phyloP scores from a whole-genome alignment of 2,329 filamentous ascomycete species.

The Cephalotrichum gorgonifer region DNA sequence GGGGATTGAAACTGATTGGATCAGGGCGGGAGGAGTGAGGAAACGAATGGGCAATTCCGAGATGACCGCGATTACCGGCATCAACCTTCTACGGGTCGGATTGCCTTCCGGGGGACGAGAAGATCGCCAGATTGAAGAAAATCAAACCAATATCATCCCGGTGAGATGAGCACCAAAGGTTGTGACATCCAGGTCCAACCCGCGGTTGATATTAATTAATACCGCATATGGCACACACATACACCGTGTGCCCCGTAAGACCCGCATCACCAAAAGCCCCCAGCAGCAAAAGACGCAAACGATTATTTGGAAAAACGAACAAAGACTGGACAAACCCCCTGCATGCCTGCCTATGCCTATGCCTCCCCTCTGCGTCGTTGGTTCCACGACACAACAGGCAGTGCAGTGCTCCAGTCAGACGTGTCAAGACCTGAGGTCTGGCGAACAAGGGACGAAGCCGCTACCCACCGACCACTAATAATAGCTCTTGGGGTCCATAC shows the following conservation, averaged over 20 bases:
- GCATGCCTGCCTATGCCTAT: background rate
- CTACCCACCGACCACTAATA: background rate
- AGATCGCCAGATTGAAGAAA: background rate
- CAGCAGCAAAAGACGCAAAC: background rate
- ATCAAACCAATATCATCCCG: background rate
- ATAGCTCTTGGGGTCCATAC: background rate
- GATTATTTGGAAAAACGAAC: background rate
- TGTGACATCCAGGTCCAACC: background rate
- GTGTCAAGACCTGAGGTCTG: background rate
- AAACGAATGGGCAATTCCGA: background rate
- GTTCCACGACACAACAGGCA: too few relatives aligned
- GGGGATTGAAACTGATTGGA: background rate
- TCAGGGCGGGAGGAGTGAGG: background rate
- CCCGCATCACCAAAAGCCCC: background rate
- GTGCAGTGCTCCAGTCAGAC: background rate
- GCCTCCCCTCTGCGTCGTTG: too few relatives aligned
- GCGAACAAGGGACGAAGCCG: background rate
- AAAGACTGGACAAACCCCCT: background rate
- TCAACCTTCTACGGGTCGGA: background rate
- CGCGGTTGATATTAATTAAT: background rate
- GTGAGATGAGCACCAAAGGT: background rate
- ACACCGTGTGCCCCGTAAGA: background rate
- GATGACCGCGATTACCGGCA: background rate
- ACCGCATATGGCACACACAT: too few relatives aligned
- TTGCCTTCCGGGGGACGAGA: background rate